Evolutionary conservation across 768 basidiomycete genomes (phyloP).

Genomic region (Cystofilobasidium capitatum): DNA sequence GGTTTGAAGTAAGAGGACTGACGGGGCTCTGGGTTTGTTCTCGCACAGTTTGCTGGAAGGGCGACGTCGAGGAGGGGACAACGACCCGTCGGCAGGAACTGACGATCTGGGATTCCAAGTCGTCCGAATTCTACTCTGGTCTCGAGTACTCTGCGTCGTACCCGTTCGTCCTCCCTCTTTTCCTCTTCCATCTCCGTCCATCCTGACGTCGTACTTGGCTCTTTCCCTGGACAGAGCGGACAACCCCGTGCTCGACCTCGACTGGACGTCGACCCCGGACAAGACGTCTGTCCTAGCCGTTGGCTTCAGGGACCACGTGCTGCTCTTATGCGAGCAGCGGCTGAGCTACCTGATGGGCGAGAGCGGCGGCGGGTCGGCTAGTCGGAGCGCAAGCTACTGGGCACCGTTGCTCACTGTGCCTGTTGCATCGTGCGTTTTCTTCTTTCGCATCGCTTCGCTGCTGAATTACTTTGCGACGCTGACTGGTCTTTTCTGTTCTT

Average conservation of each 20-base stretch:
- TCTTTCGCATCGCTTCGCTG: neutral
- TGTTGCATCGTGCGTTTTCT: slow-evolving; percentile 51
- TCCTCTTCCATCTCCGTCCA: neutral
- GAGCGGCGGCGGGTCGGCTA: slow-evolving; percentile 44
- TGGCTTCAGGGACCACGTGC: slow-evolving; percentile 66
- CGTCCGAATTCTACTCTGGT: slow-evolving; percentile 85
- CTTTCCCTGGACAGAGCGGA: slow-evolving; percentile 27
- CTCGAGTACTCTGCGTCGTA: slow-evolving; percentile 62
- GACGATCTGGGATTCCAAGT: slow-evolving; percentile 92
- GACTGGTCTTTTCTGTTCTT: neutral
- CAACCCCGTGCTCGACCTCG: slow-evolving; percentile 57
- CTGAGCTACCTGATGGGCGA: slow-evolving; percentile 79
- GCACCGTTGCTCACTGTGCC: slow-evolving; percentile 47
- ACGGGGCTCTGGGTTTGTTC: slow-evolving; percentile 8
- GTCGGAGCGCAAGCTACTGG: slow-evolving; percentile 20
- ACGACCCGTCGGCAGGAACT: slow-evolving; percentile 46
- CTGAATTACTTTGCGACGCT: neutral
- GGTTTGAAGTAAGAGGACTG: too few relatives aligned
- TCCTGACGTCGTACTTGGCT: neutral
- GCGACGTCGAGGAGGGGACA: neutral
- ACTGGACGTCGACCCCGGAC: slow-evolving; percentile 80
- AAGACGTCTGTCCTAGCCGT: slow-evolving; percentile 83
- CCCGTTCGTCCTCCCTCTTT: slow-evolving; percentile 43
- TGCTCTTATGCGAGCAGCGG: slow-evolving; percentile 83
- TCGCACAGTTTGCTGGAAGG: neutral